Evolutionary conservation across 306 rosid genomes (phyloP), one percentile per base, ranked within the genome.

Genomic region (Sicyos edulis): DNA sequence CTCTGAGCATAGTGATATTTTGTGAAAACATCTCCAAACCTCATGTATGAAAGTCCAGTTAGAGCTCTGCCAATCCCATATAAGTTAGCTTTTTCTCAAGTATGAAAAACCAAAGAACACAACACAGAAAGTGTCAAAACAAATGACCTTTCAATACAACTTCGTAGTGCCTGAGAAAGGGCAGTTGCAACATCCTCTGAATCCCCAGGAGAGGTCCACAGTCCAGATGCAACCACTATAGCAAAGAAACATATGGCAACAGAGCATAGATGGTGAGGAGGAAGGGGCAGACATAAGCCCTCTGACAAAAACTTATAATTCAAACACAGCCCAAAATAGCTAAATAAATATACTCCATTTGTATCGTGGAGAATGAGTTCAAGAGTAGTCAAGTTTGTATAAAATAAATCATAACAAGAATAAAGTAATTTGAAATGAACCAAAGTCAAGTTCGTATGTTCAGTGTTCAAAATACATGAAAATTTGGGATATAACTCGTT

Each of bases 161-260:
- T 90, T 84, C 96, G 84, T 74, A 93, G 77, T 73, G 97, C 97
- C 86, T 88, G 99, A 77, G 99, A 88, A 78, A 93, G 92, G 79
- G 97, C 99, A 34, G 88, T 79, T 7, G 97, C 97, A 78, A 88
- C 92, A 84, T 93, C 99, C 83, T 93, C 99, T 3, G 96, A 88
- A 78, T 93, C 99, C 68, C 99, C 99, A 65, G 99, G 99, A 76
- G 99, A 88, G 79, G 84, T 59, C 99, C 99, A 93, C 37, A 87
- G 74, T 74, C 99, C 99, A 80, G 85, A 90, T 17, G 96, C 92
- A 86, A 86, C 90, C 80, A 91, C 99, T 93, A 69, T 73, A 78
- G 54, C 57, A 75, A 15, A 86, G 79, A 73, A 72, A 82, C 44
- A 17, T 44, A 60, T 74, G 73, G 63, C 32, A 10, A 67, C 57